phyloP scores from a whole-genome alignment of 1,139 yeast genomes.

The Pichia sp. region DNA sequence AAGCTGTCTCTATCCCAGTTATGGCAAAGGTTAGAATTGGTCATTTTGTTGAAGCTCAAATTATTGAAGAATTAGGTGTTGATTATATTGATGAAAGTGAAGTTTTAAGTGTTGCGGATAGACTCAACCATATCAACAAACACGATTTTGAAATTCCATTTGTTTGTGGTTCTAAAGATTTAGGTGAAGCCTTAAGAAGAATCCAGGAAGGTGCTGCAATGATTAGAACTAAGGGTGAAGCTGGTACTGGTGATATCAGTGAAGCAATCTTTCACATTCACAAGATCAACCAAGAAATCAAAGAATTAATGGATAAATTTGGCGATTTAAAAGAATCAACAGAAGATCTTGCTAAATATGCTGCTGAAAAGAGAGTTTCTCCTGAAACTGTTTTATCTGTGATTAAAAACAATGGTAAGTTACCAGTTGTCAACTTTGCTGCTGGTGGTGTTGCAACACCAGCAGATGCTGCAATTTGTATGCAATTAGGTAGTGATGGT shows the following conservation, averaged over 20 bases:
- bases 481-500: slow-evolving; percentile 91
- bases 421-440: slow-evolving; percentile 83
- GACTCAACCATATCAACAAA: slow-evolving; percentile 59
- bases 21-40: slow-evolving; percentile 91
- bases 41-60: slow-evolving; percentile 78
- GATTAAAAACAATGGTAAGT: slow-evolving; percentile 50
- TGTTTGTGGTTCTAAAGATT: slow-evolving; percentile 80
- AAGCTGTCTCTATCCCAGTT: slow-evolving; percentile 65
- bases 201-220: slow-evolving; percentile 82
- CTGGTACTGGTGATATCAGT: slow-evolving; percentile 83
- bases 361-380: slow-evolving; percentile 58
- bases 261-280: slow-evolving; percentile 80
- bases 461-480: slow-evolving; percentile 80
- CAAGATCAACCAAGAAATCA: slow-evolving; percentile 52
- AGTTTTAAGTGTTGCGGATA: slow-evolving; percentile 79
- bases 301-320: slow-evolving; percentile 36
- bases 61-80: slow-evolving; percentile 63
- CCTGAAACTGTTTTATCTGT: slow-evolving; percentile 45
- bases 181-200: slow-evolving; percentile 81
- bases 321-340: slow-evolving; percentile 26
- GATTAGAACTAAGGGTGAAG: slow-evolving; percentile 86
- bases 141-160: slow-evolving; percentile 63
- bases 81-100: slow-evolving; percentile 85
- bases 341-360: slow-evolving; percentile 41
- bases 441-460: slow-evolving; percentile 93